Percentiles rank a stretch among this genome's conserved stretches.
These are phyloP conservation scores for Suzukiozyma palmioleophila DNA, from an alignment of 1,139 yeast species.

Conservation along the genomic window DNA sequence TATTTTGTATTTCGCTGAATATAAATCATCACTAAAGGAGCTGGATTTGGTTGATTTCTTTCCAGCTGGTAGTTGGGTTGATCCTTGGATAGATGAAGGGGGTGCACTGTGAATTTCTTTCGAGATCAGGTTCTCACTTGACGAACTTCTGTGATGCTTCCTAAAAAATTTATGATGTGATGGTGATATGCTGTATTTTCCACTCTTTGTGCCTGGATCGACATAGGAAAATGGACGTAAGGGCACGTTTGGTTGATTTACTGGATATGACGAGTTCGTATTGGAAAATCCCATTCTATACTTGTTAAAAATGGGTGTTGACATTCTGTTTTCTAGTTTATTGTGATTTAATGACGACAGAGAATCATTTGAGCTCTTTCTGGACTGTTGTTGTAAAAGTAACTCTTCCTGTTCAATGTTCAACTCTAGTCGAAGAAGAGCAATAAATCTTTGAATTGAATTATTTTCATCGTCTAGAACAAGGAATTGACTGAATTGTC, in stretches of 20 bases:
- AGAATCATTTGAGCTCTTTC: conserved; percentile 17
- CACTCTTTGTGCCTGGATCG: conserved; percentile 30
- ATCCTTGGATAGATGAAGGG: background rate
- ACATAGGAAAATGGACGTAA: conserved; percentile 52
- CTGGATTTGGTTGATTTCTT: conserved; percentile 3
- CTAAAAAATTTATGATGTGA: conserved; percentile 52
- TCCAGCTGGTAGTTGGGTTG: conserved; percentile 2
- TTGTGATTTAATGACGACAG: conserved; percentile 13
- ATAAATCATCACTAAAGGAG: conserved; percentile 10
- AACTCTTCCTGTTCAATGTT: conserved; percentile 7
- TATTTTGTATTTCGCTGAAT: conserved; percentile 2
- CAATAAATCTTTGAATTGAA: conserved; percentile 53
- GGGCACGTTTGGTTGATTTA: conserved; percentile 3
- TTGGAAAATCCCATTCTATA: conserved; percentile 21
- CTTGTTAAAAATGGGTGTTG: conserved; percentile 26
- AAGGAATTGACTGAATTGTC: conserved; percentile 37
- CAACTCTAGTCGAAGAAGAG: conserved; percentile 25
- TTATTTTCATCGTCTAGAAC: conserved; percentile 38
- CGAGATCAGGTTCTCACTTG: conserved; percentile 39
- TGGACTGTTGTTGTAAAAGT: conserved; percentile 12
- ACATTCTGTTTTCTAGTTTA: conserved; percentile 29
- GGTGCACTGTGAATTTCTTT: conserved; percentile 2
- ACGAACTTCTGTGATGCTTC: conserved; percentile 53
- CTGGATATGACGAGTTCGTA: conserved; percentile 16
- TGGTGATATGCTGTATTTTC: conserved; percentile 20